phyloP scores from a whole-genome alignment of 441 rosid genomes.

The Biscutella laevigata region DNA sequence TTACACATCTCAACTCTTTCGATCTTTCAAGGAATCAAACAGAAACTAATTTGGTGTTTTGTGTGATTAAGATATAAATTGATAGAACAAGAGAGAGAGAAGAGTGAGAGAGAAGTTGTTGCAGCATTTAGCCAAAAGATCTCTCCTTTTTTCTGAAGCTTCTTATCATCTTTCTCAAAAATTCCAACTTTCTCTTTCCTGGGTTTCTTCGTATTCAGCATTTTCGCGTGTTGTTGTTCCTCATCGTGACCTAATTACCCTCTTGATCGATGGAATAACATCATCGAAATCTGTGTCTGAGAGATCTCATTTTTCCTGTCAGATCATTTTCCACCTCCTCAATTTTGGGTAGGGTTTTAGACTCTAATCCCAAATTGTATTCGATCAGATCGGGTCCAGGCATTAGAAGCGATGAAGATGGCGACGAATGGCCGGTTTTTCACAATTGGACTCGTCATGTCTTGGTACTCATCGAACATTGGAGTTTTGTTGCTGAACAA shows the following conservation, averaged over 20 bases:
- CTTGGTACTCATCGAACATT: slow-evolving; percentile 88
- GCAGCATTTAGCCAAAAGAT: slow-evolving; percentile 24
- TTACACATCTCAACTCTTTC: slow-evolving; percentile 12
- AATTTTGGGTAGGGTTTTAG: background rate
- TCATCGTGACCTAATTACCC: slow-evolving; percentile 11
- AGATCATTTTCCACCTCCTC: slow-evolving; percentile 9
- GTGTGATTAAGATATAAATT: too few species aligned
- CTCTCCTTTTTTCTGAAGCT: slow-evolving; percentile 18
- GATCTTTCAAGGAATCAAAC: slow-evolving; percentile 4
- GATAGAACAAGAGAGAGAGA: background rate
- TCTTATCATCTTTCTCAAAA: slow-evolving; percentile 6
- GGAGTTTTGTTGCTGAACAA: slow-evolving; percentile 81
- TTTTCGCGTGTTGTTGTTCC: slow-evolving; percentile 9
- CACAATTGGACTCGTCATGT: slow-evolving; percentile 65
- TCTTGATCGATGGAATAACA: background rate
- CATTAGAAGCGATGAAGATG: slow-evolving; percentile 31
- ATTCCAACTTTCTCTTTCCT: background rate
- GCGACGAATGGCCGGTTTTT: slow-evolving; percentile 41
- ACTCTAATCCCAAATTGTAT: too few species aligned
- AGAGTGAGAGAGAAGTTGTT: background rate
- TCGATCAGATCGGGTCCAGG: slow-evolving; percentile 11
- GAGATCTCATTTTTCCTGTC: background rate
- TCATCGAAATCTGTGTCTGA: background rate
- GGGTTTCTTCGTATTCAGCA: slow-evolving; percentile 11
- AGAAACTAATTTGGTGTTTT: background rate